Percentiles rank a stretch among this genome's conserved stretches.
Conservation (phyloP, 2,329 filamentous ascomycete genomes). For the Fusarium verrucosum region DNA sequence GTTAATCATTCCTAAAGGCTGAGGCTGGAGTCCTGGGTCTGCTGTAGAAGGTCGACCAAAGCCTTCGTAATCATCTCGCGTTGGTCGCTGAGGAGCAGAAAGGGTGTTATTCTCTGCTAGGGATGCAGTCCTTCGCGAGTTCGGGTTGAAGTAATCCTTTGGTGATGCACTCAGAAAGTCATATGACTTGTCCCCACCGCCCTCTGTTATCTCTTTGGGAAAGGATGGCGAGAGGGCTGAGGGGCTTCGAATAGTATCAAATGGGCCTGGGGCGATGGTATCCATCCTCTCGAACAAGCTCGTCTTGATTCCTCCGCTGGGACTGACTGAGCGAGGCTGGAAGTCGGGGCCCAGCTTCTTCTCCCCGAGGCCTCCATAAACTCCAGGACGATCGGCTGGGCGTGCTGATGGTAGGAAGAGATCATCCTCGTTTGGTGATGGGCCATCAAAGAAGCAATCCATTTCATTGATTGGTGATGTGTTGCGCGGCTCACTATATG, state of each 20-base stretch:
- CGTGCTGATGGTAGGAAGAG: conserved; percentile 52
- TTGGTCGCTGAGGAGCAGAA: conserved; percentile 52
- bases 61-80: conserved; percentile 66
- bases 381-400: conserved; percentile 54
- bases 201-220: conserved; percentile 33
- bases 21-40: conserved; percentile 49
- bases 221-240: conserved; percentile 49
- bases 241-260: conserved; percentile 59
- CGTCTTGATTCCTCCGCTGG: conserved; percentile 37
- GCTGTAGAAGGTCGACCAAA: conserved; percentile 60
- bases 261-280: conserved; percentile 72
- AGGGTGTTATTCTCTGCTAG: conserved; percentile 40
- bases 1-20: conserved; percentile 51
- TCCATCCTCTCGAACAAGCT: conserved; percentile 70
- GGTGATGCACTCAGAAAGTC: conserved; percentile 36
- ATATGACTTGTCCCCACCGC: conserved; percentile 25
- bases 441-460: conserved; percentile 56
- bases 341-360: conserved; percentile 44
- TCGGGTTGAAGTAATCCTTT: conserved; percentile 20
- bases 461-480: conserved; percentile 65
- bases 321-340: conserved; percentile 39
- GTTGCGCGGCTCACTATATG: conserved; percentile 68
- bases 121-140: conserved; percentile 14
- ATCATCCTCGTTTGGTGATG: conserved; percentile 55
- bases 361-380: conserved; percentile 59